phyloP scores from a whole-genome alignment of 2,329 filamentous ascomycete genomes.

The Neofusicoccum sp. region DNA sequence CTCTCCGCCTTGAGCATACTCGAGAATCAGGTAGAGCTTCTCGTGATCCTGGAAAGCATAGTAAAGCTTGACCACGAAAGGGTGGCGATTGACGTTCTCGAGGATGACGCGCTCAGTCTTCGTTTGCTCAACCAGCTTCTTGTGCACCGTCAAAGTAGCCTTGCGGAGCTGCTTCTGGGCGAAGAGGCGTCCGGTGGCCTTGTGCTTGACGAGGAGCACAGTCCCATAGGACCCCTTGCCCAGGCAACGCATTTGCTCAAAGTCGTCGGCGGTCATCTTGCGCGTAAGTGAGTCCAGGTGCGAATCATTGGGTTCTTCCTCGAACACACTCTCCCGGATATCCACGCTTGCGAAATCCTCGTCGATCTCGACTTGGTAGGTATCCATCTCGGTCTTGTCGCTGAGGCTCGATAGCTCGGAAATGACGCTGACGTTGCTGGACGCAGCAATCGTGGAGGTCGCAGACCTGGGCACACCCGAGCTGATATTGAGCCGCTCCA shows the following conservation, averaged over 20 bases:
- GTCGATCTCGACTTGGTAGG: constrained; percentile 83
- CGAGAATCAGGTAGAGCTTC: constrained; percentile 94
- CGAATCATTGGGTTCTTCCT: constrained; percentile 49
- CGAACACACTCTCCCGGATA: constrained; percentile 35
- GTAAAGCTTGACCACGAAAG: constrained; percentile 96
- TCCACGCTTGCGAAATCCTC: constrained; percentile 78
- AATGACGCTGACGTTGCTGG: constrained; percentile 59
- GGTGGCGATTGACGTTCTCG: constrained; percentile 93
- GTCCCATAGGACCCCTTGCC: constrained; percentile 97
- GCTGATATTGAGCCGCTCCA: constrained; percentile 73
- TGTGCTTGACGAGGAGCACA: constrained; percentile 90
- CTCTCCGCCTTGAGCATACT: constrained; percentile 96
- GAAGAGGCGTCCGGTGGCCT: constrained; percentile 81
- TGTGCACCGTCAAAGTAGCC: constrained; percentile 91
- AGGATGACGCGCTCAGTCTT: constrained; percentile 95
- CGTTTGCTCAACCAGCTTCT: constrained; percentile 94
- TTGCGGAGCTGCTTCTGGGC: constrained; percentile 99
- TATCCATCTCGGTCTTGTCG: constrained; percentile 72
- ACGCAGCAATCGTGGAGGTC: constrained; percentile 33
- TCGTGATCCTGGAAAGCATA: constrained; percentile 98
- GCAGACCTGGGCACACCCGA: constrained; percentile 57
- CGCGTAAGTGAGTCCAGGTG: constrained; percentile 58
- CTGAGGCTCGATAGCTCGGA: constrained; percentile 58
- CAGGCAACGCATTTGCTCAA: constrained; percentile 86
- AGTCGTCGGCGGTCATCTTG: constrained; percentile 92